Base-by-base conservation (phyloP, 2,329 filamentous ascomycete species). In the Pseudogymnoascus sp. region DNA sequence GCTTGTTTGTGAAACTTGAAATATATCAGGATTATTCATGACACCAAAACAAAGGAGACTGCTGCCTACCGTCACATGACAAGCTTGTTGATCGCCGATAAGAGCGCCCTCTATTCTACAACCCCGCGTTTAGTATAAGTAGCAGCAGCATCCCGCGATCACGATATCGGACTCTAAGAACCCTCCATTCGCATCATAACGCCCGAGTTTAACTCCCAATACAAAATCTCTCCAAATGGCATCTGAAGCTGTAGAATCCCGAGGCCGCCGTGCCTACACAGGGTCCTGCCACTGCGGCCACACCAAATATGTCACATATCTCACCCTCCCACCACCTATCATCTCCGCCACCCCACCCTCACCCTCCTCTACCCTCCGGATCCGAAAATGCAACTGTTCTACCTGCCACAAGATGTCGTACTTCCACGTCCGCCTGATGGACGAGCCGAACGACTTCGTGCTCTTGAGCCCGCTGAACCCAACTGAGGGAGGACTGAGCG, bases 261-360 rank as follows among this genome's bases (percentile, higher is more conserved):
- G 30, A 7, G 15, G 61, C 1, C 68, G 68, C 18, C 64, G 65
- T 8, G 64, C 69, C 3, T 72, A 67, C 60, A 71, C 64, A 3
- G 78, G 78, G 37, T 80, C 76, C 14, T 80, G 78, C 66, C 78
- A 79, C 65, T 80, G 78, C 67, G 76, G 77, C 53, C 61, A 67
- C 20, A 74, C 73, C 14, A 70, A 72, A 61, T 81, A 80, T 66
- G 69, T 78, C 50, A 66, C 75, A 62, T 75, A 73, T 58, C 70
- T 80, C 53, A 75, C 71, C 4, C 70, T 80, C 4, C 78, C 78
- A 59, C 67, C 67, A 0, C 60, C 62, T 9, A 60, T 64, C 63
- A 69, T 69, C 58, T 66, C 66, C 57, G 63, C 18, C 61, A 62
- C 37, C 70, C 73, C 61, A 57, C 63, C 59, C 61, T 75, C 61